Base-by-base conservation (phyloP, 148 eudicot species). In the Salicornia ramosissima region DNA sequence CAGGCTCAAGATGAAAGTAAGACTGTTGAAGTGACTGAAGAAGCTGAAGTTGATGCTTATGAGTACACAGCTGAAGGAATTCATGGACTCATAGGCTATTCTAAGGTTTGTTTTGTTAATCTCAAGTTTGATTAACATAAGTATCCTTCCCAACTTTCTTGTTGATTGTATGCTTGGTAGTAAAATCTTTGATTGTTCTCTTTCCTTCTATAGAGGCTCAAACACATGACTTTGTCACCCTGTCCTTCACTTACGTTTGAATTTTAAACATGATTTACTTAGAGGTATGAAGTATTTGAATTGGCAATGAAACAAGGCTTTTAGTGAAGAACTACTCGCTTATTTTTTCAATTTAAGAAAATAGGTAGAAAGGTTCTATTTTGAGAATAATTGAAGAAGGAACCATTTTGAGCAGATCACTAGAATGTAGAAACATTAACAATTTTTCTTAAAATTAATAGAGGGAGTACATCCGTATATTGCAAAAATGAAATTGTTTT, bases 1-100 rank as follows among this genome's bases (percentile, higher is more conserved):
- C 65, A 79, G 42, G 72, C 12, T 12, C 67, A 43, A 43, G 47
- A 62, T 59, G 15, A 25, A 52, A 60, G 64, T 67, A 67, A 72
- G 34, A 47, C 49, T 50, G 57, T 60, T 39, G 49, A 69, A 65
- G 49, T 64, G 50, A 58, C 76, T 65, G 72, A 39, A 50, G 61
- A 57, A 15, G 50, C 47, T 53, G 69, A 52, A 68, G 59, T 61
- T 72, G 36, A 49, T 54, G 61, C 34, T 19, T 30, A 69, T 39
- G 55, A 46, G 46, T 67, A 62, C 45, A 54, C 76, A 54, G 42
- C 75, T 46, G 43, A 53, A 68, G 78, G 26, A 19, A 66, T 22
- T 49, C 47, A 40, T 24, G 75, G 50, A 62, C 5, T 73, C 62
- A 45, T 46, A 50, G 43, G 42, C 33, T 31, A 13, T 19, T 16